Conservation (phyloP, 2,329 filamentous ascomycete species). For the Domatiomyces catenatus region DNA sequence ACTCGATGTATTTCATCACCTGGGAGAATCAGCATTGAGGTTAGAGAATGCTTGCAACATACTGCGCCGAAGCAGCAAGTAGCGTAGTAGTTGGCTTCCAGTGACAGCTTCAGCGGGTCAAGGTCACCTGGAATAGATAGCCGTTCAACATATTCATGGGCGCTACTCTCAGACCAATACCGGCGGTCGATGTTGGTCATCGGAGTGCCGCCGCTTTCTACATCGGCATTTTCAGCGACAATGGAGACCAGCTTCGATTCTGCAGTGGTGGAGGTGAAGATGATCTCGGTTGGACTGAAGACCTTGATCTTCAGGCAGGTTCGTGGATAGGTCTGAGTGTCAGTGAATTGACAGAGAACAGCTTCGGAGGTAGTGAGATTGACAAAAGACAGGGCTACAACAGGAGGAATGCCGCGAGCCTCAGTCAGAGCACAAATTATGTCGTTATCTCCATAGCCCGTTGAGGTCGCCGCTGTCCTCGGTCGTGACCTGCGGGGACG, state of each 20-base stretch:
- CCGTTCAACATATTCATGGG: conserved; percentile 61
- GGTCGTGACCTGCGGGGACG: conserved; percentile 22
- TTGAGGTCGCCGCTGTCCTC: conserved; percentile 41
- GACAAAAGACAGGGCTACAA: conserved; percentile 72
- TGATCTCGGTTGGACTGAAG: conserved; percentile 61
- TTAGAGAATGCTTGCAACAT: conserved; percentile 22
- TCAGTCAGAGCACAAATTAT: conserved; percentile 82
- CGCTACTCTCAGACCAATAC: conserved; percentile 67
- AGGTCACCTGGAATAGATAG: conserved; percentile 69
- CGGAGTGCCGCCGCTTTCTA: conserved; percentile 25
- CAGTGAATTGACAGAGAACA: conserved; percentile 76
- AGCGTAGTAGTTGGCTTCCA: conserved; percentile 73
- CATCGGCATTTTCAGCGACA: conserved; percentile 54
- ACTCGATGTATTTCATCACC: conserved; percentile 68
- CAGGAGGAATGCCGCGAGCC: conserved; percentile 70
- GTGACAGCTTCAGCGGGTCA: conserved; percentile 62
- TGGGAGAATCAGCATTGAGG: conserved; percentile 24
- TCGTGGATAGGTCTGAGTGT: conserved; percentile 79
- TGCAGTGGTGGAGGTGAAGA: conserved; percentile 60
- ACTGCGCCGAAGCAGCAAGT: conserved; percentile 76
- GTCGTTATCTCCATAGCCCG: conserved; percentile 45
- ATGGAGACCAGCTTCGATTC: conserved; percentile 62
- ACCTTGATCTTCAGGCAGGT: conserved; percentile 77
- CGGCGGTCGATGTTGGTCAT: conserved; percentile 56
- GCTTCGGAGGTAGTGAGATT: conserved; percentile 75